These are phyloP conservation scores for Cryptococcus deneoformans DNA, from an alignment of 1,284 basidiomycete genomes.

Conservation along the genomic window DNA sequence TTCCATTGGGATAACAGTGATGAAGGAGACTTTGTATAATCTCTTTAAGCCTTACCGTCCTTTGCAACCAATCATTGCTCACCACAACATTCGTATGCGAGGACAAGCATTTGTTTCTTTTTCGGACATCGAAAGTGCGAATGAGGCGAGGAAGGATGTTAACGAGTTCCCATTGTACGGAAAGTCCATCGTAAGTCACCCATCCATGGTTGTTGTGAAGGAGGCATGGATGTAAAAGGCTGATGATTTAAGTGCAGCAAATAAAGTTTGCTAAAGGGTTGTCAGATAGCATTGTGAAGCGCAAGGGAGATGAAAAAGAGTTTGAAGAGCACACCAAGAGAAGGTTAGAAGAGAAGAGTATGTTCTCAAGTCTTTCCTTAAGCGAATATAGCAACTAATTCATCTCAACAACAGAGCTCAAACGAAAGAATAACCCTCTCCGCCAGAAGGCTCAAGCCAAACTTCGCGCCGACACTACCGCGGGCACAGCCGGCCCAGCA, in stretches of 20 bases:
- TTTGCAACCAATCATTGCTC: slow-evolving; percentile 87
- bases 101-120: slow-evolving; percentile 98
- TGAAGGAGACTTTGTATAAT: slow-evolving; percentile 82
- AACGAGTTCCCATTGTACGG: slow-evolving; percentile 93
- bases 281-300: slow-evolving; percentile 85
- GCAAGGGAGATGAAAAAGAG: slow-evolving; percentile 59
- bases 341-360: slow-evolving; percentile 79
- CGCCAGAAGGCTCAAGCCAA: slow-evolving; percentile 79
- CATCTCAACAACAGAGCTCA: slow-evolving; percentile 57
- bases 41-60: slow-evolving; percentile 93
- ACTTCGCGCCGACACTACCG: slow-evolving; percentile 57
- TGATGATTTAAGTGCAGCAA: slow-evolving; percentile 60
- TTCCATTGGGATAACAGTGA: slow-evolving; percentile 53
- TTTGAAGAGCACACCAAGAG: slow-evolving; percentile 72
- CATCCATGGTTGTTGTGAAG: not conserved
- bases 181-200: slow-evolving; percentile 77
- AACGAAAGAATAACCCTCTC: slow-evolving; percentile 79
- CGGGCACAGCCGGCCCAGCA: slow-evolving; percentile 39
- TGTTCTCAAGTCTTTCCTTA: slow-evolving; percentile 34
- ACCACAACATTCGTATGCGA: slow-evolving; percentile 91
- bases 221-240: not conserved
- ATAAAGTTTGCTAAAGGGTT: slow-evolving; percentile 84
- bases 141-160: slow-evolving; percentile 87
- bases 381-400: not conserved
- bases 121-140: slow-evolving; percentile 71